phyloP scores from a whole-genome alignment of 1,139 yeast genomes.

The Wickerhamomyces sp. region DNA sequence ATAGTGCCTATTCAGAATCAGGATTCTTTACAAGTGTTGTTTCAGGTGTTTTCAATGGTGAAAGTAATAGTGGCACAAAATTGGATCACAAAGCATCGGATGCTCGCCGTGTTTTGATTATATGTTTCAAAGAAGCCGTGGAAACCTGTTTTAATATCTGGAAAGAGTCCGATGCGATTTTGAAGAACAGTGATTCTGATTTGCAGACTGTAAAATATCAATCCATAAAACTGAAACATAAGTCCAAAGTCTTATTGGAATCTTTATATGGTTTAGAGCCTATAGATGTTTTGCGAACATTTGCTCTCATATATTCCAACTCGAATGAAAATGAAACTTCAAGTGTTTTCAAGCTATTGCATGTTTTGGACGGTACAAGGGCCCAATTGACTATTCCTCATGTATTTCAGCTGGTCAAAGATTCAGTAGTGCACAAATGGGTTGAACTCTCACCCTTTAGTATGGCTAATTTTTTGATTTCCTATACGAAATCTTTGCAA shows the following conservation, averaged over 20 bases:
- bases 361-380: slow-evolving; percentile 80
- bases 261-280: slow-evolving; percentile 68
- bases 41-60: slow-evolving; percentile 84
- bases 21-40: slow-evolving; percentile 74
- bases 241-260: slow-evolving; percentile 65
- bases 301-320: slow-evolving; percentile 35
- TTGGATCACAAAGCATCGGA: slow-evolving; percentile 6
- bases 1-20: slow-evolving; percentile 27
- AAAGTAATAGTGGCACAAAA: slow-evolving; percentile 53
- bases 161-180: slow-evolving; percentile 35
- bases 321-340: slow-evolving; percentile 20
- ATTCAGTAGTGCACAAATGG: slow-evolving; percentile 2
- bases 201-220: slow-evolving; percentile 51
- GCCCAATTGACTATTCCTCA: slow-evolving; percentile 70
- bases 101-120: slow-evolving; percentile 14
- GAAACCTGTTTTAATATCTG: slow-evolving; percentile 58
- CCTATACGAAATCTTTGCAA: slow-evolving; percentile 62
- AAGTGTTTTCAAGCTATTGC: slow-evolving; percentile 50
- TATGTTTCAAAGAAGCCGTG: slow-evolving; percentile 61
- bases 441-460: slow-evolving; percentile 6
- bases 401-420: slow-evolving; percentile 16
- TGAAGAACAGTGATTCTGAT: slow-evolving; percentile 13
- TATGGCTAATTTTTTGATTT: slow-evolving; percentile 47
- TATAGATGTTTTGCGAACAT: slow-evolving; percentile 64
- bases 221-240: slow-evolving; percentile 66